These are phyloP conservation scores for Fusarium pseudoanthophilum DNA, from an alignment of 2,329 filamentous ascomycete genomes.

Conservation along the genomic window DNA sequence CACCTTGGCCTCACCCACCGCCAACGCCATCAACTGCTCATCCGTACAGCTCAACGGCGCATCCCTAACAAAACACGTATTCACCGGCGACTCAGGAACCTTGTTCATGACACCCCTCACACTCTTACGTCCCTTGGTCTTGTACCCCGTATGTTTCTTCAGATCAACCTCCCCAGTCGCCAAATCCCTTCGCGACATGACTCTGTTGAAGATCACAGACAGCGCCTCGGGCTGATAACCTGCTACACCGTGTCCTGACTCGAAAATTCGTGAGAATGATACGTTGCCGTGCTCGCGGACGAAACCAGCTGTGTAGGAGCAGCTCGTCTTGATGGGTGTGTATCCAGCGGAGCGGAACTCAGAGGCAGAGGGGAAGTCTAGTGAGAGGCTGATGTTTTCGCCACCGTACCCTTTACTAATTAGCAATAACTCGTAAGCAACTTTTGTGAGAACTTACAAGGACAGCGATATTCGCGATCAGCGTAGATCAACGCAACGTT, in stretches of 20 bases:
- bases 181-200: constrained; percentile 63
- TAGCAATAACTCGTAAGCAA: fast-evolving
- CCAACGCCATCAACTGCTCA: constrained; percentile 37
- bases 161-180: constrained; percentile 60
- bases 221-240: constrained; percentile 67
- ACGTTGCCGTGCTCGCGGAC: constrained; percentile 80
- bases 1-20: constrained; percentile 30
- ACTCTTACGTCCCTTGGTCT: constrained; percentile 55
- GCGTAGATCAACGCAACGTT: constrained; percentile 76
- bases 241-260: constrained; percentile 70
- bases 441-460: constrained; percentile 56
- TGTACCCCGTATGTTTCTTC: constrained; percentile 51
- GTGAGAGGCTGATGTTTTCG: constrained; percentile 67
- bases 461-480: constrained; percentile 68
- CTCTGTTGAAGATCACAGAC: constrained; percentile 66
- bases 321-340: constrained; percentile 72
- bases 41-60: constrained; percentile 55
- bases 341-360: constrained; percentile 75
- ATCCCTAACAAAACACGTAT: constrained; percentile 67
- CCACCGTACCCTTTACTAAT: constrained; percentile 60
- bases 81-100: constrained; percentile 55
- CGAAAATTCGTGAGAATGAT: constrained; percentile 71
- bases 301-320: constrained; percentile 72
- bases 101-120: constrained; percentile 65
- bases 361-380: constrained; percentile 63